Base-by-base conservation (phyloP, 768 basidiomycete genomes). In the Tephrocybe sp. region DNA sequence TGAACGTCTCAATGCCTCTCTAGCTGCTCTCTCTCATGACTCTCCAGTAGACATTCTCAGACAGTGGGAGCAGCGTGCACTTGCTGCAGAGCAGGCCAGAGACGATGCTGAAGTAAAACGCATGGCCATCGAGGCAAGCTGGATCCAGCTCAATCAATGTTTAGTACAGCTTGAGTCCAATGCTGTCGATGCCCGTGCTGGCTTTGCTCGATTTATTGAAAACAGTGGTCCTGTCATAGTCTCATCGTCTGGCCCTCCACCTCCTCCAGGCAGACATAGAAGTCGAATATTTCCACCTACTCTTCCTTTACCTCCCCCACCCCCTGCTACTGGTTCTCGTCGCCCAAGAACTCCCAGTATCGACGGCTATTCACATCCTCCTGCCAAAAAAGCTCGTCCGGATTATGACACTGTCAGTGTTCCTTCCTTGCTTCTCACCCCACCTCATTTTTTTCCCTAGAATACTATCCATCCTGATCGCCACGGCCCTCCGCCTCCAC, bases 41-140 rank as follows among this genome's bases (percentile, higher is more conserved):
- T 49, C 72, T 45, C 64, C 72, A 9, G 51, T 68, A 11, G 22
- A 64, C 53, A 70, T 71, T 45, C 57, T 71, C 58, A 65, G 79
- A 55, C 72, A 79, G 0, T 74, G 70, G 52, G 82, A 85, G 53
- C 68, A 73, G 23, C 79, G 81, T 46, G 69, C 74, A 1, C 66
- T 71, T 32, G 68, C 70, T 46, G 79, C 80, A 3, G 82, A 85
- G 62, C 61, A 64, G 23, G 76, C 73, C 3, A 71, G 79, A 45
- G 83, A 84, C 59, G 83, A 85, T 10, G 74, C 77, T 0, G 76
- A 81, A 30, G 72, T 76, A 0, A 71, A 78, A 11, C 60, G 73
- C 51, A 68, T 68, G 45, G 64, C 71, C 49, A 51, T 82, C 33
- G 63, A 70, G 19, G 77, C 82, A 16, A 67, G 69, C 20, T 85